Evolutionary conservation across 2,329 filamentous ascomycete genomes (phyloP), one percentile per base, ranked within the genome.

Genomic region (Fusarium cicatricum): DNA sequence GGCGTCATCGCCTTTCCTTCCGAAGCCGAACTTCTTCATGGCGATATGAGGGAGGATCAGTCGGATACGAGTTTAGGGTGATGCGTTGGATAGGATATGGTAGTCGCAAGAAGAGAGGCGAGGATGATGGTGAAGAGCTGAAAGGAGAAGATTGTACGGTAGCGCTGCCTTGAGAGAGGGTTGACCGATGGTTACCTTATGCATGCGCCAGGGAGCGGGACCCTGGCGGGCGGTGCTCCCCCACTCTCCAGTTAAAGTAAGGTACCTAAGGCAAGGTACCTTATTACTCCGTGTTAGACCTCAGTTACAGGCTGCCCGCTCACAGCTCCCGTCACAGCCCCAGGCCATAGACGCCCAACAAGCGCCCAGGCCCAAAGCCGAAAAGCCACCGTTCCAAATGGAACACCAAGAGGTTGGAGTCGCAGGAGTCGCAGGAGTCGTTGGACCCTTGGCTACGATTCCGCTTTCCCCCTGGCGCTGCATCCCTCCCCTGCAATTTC

Each of bases 11-110:
- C 71, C 72, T 69, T 84, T 86, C 74, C 82, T 85, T 60, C 83
- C 78, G 61, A 86, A 81, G 42, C 82, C 81, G 64, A 87, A 85
- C 66, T 83, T 85, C 76, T 81, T 84, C 85, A 88, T 88, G 58
- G 58, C 50, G 23, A 43, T 32, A 34, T 45, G n/a, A 4, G 33
- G 28, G 34, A 23, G 32, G 28, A n/a, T 48, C 17, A 23, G 29
- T 45, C 34, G 42, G 23, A 16, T 48, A 5, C 31, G 42, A 32
- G 39, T 40, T 11, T 14, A 32, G 38, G 36, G 36, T 53, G 34
- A 41, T 15, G 12, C 54, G 21, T 21, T 45, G 40, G 11, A 39
- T 29, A 28, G 37, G 40, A 46, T 52, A 21, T 21, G 9, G 33
- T 46, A 26, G 33, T 53, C 11, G 50, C 16, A 23, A 28, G 42